phyloP scores from a whole-genome alignment of 164 flowering plant species.

The Hamamelis virginiana region DNA sequence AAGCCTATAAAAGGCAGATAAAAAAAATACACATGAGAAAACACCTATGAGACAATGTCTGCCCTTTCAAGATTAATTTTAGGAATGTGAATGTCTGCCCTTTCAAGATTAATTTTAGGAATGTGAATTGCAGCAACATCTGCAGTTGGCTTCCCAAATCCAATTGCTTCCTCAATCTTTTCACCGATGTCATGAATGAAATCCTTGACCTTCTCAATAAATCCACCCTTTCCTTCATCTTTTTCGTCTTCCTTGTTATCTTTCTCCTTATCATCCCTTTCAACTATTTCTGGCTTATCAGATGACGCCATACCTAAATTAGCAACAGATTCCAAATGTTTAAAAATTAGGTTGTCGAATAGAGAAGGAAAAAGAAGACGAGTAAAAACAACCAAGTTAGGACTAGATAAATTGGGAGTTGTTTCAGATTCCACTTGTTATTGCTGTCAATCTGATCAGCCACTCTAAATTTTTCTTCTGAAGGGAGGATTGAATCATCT shows the following conservation, averaged over 20 bases:
- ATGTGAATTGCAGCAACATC: slow-evolving; percentile 73
- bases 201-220: slow-evolving; percentile 69
- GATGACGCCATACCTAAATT: slow-evolving; percentile 62
- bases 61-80: too few relatives aligned
- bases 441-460: too few relatives aligned
- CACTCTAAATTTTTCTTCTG: too few relatives aligned
- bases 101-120: slow-evolving; percentile 62
- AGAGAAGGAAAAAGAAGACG: background rate
- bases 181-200: slow-evolving; percentile 81
- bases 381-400: background rate
- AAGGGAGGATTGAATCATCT: too few relatives aligned
- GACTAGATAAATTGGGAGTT: too few relatives aligned
- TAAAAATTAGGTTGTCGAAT: background rate
- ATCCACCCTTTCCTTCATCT: slow-evolving; percentile 63
- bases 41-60: slow-evolving; percentile 49
- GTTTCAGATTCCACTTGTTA: too few relatives aligned
- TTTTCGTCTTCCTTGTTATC: slow-evolving; percentile 47
- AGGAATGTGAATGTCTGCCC: too few relatives aligned
- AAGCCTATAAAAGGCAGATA: slow-evolving; percentile 36
- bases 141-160: slow-evolving; percentile 89
- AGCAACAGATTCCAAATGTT: background rate
- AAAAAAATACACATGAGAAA: slow-evolving; percentile 1
- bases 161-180: slow-evolving; percentile 74
- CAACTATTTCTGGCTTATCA: slow-evolving; percentile 57
- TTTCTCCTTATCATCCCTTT: slow-evolving; percentile 48